These are phyloP conservation scores for Didymellaceae sp. DNA, from an alignment of 2,329 filamentous ascomycete species.

Conservation along the genomic window DNA sequence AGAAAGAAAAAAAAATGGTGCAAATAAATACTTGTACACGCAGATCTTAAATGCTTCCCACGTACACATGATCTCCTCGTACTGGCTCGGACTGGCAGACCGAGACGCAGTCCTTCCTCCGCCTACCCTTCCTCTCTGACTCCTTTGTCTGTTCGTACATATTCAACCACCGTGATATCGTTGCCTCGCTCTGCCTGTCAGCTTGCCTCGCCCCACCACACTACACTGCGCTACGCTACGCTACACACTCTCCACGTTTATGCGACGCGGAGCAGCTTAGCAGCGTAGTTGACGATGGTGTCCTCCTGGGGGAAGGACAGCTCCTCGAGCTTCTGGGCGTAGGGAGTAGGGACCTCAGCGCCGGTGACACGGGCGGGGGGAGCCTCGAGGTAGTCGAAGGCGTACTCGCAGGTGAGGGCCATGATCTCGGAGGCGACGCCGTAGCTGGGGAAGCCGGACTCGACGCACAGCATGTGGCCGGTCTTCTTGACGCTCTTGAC, in stretches of 20 bases:
- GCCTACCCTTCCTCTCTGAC: not conserved
- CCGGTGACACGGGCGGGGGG: constrained; percentile 94
- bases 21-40: constrained; percentile 23
- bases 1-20: constrained; percentile 10
- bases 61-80: not conserved
- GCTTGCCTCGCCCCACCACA: not conserved
- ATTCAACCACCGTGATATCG: constrained; percentile 2
- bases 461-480: constrained; percentile 84
- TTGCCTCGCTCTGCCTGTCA: not conserved
- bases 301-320: constrained; percentile 92
- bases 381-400: constrained; percentile 95
- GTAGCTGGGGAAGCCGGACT: constrained; percentile 95
- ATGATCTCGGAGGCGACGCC: constrained; percentile 93
- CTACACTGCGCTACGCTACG: not conserved
- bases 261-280: constrained; percentile 79
- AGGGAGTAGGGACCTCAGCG: constrained; percentile 96
- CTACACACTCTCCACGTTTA: constrained; percentile 35
- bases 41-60: constrained; percentile 17
- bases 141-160: constrained; percentile 13
- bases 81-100: constrained; percentile 2
- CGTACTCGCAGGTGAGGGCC: constrained; percentile 95
- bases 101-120: too few species aligned
- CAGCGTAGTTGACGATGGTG: constrained; percentile 85
- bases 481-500: constrained; percentile 99
- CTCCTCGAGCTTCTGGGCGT: constrained; percentile 90